Conservation (phyloP, 331 rosid genomes). For the Malus hybrid region DNA sequence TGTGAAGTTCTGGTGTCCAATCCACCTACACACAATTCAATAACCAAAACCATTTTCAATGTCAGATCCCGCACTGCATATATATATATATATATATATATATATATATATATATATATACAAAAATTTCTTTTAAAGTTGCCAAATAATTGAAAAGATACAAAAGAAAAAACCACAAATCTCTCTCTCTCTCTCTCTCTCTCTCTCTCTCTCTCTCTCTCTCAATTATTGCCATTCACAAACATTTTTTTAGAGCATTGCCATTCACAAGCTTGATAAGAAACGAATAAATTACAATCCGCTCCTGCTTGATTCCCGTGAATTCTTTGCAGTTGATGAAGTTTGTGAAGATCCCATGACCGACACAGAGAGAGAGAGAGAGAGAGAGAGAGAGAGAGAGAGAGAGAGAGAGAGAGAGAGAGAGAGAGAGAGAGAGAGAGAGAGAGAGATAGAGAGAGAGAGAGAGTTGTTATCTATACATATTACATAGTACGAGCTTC, state of each 20-base stretch:
- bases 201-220: background rate
- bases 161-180: background rate
- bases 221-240: background rate
- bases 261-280: background rate
- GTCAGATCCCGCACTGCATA: background rate
- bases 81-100: no score
- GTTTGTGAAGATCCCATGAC: background rate
- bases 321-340: background rate
- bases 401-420: background rate
- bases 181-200: background rate
- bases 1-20: conserved; percentile 94
- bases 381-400: background rate
- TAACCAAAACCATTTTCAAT: background rate
- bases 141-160: background rate
- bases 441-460: background rate
- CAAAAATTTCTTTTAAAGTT: background rate
- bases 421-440: background rate
- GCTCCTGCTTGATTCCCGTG: background rate
- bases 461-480: background rate
- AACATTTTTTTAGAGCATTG: background rate
- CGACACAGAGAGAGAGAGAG: no score
- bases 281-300: background rate
- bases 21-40: conserved; percentile 64
- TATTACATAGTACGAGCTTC: background rate
- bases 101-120: no score